Conservation (phyloP, 2,329 filamentous ascomycete genomes). For the Aspergillus viridinutans region DNA sequence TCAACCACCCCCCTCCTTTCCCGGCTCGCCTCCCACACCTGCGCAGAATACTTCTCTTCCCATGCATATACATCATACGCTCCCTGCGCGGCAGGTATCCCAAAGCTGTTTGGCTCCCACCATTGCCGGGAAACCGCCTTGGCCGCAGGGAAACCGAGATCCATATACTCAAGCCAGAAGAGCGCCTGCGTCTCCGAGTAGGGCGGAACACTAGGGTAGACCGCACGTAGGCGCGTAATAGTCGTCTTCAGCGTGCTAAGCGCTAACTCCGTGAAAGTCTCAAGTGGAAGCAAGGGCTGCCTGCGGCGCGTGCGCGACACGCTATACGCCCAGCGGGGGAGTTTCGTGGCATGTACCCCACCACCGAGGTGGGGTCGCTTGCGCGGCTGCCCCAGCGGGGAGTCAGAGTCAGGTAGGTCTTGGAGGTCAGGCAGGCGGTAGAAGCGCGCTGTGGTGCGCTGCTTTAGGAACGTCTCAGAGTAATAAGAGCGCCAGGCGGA, state of each 20-base stretch:
- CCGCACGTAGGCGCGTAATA: slow-evolving; percentile 11
- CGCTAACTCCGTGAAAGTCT: slow-evolving; percentile 13
- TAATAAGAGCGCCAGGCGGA: slow-evolving; percentile 11
- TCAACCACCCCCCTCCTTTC: slow-evolving; percentile 7
- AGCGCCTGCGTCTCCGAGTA: slow-evolving; percentile 18
- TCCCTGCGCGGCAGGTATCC: slow-evolving; percentile 13
- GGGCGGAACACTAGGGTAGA: slow-evolving; percentile 8
- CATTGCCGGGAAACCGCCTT: slow-evolving; percentile 3
- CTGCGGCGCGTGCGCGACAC: slow-evolving; percentile 9
- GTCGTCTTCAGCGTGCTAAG: slow-evolving; percentile 16
- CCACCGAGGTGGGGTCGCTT: not conserved
- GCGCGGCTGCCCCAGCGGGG: slow-evolving; percentile 11
- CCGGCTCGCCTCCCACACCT: slow-evolving; percentile 9
- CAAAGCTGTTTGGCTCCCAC: slow-evolving; percentile 11
- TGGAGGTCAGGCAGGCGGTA: slow-evolving; percentile 19
- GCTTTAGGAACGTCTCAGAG: slow-evolving; percentile 11
- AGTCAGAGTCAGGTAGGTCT: slow-evolving; percentile 17
- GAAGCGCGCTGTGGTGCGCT: slow-evolving; percentile 17
- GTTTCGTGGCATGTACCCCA: slow-evolving; percentile 12
- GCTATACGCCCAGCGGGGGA: slow-evolving; percentile 17
- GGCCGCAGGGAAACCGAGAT: not conserved
- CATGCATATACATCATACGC: slow-evolving; percentile 12
- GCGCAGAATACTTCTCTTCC: slow-evolving; percentile 11
- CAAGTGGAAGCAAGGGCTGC: slow-evolving; percentile 10
- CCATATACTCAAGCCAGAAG: slow-evolving; percentile 19